These are phyloP conservation scores for Aspergillus affinis DNA, from an alignment of 495 filamentous ascomycete species.

Conservation along the genomic window DNA sequence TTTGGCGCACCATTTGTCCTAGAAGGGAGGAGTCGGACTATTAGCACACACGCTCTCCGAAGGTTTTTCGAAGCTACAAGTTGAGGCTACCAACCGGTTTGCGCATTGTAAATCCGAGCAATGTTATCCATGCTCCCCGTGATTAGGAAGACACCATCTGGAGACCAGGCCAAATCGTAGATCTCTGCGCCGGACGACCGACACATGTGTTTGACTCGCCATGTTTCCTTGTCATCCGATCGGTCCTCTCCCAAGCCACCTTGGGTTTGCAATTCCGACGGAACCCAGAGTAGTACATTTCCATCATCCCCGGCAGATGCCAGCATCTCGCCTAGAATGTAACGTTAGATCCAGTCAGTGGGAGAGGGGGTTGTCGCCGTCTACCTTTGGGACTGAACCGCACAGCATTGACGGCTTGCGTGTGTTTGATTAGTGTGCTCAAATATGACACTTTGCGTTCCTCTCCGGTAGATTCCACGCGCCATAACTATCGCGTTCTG, in stretches of 20 bases:
- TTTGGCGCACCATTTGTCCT: constrained; percentile 92
- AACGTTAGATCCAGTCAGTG: constrained; percentile 25
- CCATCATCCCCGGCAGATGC: constrained; percentile 96
- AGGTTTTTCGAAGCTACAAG: background rate
- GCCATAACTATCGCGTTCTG: constrained; percentile 70
- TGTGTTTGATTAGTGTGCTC: constrained; percentile 87
- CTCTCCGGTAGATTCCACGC: constrained; percentile 81
- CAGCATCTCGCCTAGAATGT: constrained; percentile 74
- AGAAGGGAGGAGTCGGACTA: constrained; percentile 13
- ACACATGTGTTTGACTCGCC: constrained; percentile 97
- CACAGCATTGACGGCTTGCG: constrained; percentile 97
- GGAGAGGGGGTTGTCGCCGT: background rate
- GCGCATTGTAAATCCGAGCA: constrained; percentile 93
- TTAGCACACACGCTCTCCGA: constrained; percentile 12
- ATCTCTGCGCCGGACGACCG: constrained; percentile 90
- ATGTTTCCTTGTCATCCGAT: constrained; percentile 92
- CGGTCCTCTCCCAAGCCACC: constrained; percentile 76
- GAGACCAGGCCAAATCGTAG: constrained; percentile 97
- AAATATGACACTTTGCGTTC: constrained; percentile 86
- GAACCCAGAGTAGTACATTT: constrained; percentile 93
- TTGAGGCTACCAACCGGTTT: constrained; percentile 64
- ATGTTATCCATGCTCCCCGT: constrained; percentile 99
- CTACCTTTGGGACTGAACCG: constrained; percentile 88
- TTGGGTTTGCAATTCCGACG: constrained; percentile 68
- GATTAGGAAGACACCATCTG: constrained; percentile 94